phyloP scores from a whole-genome alignment of 768 basidiomycete genomes.

The Rubroboletus satanas region DNA sequence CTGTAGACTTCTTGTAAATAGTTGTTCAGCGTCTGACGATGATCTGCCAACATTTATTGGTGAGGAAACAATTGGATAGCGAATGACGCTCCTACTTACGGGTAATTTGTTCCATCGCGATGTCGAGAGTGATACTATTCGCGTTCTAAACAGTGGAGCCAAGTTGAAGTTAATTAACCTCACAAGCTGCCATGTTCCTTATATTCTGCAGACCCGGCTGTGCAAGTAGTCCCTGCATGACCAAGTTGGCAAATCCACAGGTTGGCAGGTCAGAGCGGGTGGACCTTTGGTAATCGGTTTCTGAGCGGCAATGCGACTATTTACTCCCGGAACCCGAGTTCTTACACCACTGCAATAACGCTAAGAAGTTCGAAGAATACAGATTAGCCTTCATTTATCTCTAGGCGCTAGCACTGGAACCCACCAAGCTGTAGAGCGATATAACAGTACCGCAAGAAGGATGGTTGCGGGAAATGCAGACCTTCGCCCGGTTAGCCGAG shows the following conservation, averaged over 20 bases:
- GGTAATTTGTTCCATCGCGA: conserved; percentile 4
- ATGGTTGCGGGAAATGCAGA: neutral
- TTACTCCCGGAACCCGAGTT: neutral
- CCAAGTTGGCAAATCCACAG: conserved; percentile 16
- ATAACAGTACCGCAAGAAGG: neutral
- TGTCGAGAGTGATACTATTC: neutral
- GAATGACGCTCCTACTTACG: conserved; percentile 7
- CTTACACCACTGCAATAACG: neutral
- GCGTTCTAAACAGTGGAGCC: neutral
- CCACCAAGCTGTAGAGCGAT: conserved; percentile 22
- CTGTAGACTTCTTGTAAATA: conserved; percentile 17
- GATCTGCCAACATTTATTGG: conserved; percentile 4
- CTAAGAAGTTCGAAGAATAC: neutral
- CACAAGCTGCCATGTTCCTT: conserved; percentile 4
- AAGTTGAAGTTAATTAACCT: neutral
- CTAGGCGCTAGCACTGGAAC: conserved; percentile 12
- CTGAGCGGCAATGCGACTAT: neutral
- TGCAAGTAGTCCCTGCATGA: conserved; percentile 7
- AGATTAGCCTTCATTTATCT: conserved; percentile 1
- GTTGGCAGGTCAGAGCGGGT: conserved; percentile 15
- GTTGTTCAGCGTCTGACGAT: conserved; percentile 24
- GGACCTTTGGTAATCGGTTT: conserved; percentile 3
- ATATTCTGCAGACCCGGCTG: conserved; percentile 13
- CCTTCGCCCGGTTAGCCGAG: neutral
- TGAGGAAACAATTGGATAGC: neutral